Evolutionary conservation across 176 grass and related monocot genomes (phyloP).

Genomic region (Ensete glaucum): DNA sequence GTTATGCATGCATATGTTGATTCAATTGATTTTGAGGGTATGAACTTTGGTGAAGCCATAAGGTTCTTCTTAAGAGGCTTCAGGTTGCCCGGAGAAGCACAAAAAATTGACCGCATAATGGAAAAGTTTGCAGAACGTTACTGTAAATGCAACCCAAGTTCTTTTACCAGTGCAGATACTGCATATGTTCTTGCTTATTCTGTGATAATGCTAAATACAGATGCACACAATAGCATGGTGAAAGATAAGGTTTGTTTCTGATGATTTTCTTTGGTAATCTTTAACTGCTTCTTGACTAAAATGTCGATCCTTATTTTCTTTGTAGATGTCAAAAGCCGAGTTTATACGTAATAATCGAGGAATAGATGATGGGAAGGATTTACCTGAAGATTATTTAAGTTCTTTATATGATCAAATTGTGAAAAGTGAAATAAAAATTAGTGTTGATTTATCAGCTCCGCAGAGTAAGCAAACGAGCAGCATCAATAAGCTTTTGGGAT

Average conservation of each 20-base stretch:
- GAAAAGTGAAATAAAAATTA: constrained; percentile 98
- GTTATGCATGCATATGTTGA: constrained; percentile 99
- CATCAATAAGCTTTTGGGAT: constrained; percentile 74
- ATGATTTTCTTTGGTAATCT: constrained; percentile 2
- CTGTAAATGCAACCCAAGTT: constrained; percentile 81
- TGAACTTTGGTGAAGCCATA: constrained; percentile 94
- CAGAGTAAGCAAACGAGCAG: constrained; percentile 67
- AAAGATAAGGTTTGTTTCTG: constrained; percentile 64
- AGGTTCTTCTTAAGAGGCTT: constrained; percentile 89
- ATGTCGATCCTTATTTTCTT: constrained; percentile 2
- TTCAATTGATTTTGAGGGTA: constrained; percentile 62
- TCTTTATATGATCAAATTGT: constrained; percentile 85
- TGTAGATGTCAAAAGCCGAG: constrained; percentile 94
- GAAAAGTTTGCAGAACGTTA: constrained; percentile 97
- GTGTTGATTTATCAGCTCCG: constrained; percentile 47
- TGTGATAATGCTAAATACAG: constrained; percentile 91
- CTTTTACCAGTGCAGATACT: constrained; percentile 95
- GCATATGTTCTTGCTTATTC: constrained; percentile 98
- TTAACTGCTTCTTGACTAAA: not conserved
- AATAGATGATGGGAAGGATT: constrained; percentile 94
- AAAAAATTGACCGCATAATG: constrained; percentile 99
- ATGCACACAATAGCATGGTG: constrained; percentile 93
- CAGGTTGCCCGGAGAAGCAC: constrained; percentile 91
- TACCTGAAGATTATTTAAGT: constrained; percentile 80
- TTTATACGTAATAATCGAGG: constrained; percentile 93